Evolutionary conservation across 73 alveolate species (phyloP).

Genomic region (Paramecium octaurelia): DNA sequence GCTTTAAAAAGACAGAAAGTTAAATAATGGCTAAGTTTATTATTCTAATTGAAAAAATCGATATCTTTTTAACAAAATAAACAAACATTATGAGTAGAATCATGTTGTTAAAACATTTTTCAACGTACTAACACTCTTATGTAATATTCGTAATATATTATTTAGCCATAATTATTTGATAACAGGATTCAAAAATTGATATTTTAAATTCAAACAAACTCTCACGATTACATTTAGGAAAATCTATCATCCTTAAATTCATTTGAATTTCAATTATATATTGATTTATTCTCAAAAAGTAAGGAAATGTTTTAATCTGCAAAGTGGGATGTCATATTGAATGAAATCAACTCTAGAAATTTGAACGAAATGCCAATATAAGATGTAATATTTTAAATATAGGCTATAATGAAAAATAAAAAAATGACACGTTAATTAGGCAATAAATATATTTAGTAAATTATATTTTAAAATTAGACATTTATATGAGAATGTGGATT

Average conservation of each 20-base stretch:
- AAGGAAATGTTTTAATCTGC: not conserved
- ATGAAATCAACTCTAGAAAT: not conserved
- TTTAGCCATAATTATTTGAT: not conserved
- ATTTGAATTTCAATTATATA: not conserved
- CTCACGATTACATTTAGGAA: not conserved
- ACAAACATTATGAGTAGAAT: not conserved
- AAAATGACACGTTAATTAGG: not conserved
- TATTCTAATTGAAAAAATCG: not conserved
- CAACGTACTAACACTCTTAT: not conserved
- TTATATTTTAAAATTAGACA: not conserved
- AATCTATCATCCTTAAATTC: not conserved
- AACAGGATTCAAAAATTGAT: not conserved
- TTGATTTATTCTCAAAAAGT: not conserved
- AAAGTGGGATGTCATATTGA: not conserved
- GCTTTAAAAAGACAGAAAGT: not conserved
- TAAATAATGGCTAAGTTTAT: not conserved
- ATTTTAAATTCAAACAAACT: not conserved
- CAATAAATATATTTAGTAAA: not conserved
- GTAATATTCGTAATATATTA: not conserved
- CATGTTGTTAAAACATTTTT: not conserved
- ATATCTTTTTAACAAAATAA: not conserved
- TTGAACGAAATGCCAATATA: not conserved
- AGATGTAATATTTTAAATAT: not conserved
- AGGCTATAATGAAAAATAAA: not conserved
- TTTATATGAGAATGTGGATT: not conserved